Conservation (phyloP, 495 filamentous ascomycete genomes). For the Penicillium fimorum region DNA sequence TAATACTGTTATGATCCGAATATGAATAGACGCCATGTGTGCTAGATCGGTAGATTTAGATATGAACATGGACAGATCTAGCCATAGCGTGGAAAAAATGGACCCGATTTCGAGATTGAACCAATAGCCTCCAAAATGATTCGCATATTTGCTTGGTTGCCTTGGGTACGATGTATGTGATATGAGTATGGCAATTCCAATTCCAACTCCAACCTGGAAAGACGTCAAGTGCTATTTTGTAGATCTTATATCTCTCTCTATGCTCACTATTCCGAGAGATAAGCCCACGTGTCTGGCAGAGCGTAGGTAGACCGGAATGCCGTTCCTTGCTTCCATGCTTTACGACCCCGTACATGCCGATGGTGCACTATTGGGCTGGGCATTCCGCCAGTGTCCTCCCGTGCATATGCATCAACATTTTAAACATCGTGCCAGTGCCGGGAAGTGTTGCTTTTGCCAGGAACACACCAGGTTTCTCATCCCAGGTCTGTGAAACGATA, state of each 20-base stretch:
- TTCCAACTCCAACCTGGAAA: neutral
- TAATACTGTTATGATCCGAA: neutral
- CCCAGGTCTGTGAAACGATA: constrained; percentile 1
- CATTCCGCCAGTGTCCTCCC: neutral
- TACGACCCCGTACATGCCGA: constrained; percentile 6
- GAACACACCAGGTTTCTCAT: constrained; percentile 1
- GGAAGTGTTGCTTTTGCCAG: constrained; percentile 6
- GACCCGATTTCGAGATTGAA: neutral
- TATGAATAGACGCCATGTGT: neutral
- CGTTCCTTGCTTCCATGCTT: constrained; percentile 13
- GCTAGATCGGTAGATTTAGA: constrained; percentile 1
- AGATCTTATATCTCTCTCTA: neutral
- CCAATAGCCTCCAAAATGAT: neutral
- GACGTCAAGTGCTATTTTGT: neutral
- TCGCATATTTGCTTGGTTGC: neutral
- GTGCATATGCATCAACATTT: neutral
- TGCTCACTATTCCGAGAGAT: neutral
- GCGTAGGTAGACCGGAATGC: neutral
- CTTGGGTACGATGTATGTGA: neutral
- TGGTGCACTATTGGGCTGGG: constrained; percentile 1
- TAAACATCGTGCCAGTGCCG: constrained; percentile 5
- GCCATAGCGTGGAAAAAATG: neutral
- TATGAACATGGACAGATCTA: constrained; percentile 2
- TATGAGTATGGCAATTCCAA: neutral
- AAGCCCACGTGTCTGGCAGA: constrained; percentile 12